Percentiles rank a stretch among this genome's conserved stretches.
phyloP scores from a whole-genome alignment of 768 basidiomycete genomes.

The Suillus ampliporus region DNA sequence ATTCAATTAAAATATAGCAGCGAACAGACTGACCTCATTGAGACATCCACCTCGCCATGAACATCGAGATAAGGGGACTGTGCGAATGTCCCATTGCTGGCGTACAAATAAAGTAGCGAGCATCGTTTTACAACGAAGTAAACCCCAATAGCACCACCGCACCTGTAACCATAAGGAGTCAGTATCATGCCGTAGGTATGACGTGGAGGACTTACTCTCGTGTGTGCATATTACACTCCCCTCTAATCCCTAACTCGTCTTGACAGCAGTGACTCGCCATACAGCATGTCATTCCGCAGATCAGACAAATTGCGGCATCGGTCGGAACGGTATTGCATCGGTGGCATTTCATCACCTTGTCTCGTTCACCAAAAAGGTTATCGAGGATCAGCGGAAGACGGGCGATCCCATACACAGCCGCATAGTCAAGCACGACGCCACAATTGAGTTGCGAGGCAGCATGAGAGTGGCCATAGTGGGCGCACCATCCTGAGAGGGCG shows the following conservation, averaged over 20 bases:
- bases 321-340: conserved; percentile 80
- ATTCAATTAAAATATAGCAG: conserved; percentile 1
- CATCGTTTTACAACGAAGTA: conserved; percentile 94
- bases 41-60: conserved; percentile 92
- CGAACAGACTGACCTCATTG: conserved; percentile 71
- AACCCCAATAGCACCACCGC: conserved; percentile 86
- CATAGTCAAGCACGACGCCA: conserved; percentile 82
- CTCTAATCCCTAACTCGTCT: conserved; percentile 56
- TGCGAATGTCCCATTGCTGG: conserved; percentile 86
- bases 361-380: conserved; percentile 76
- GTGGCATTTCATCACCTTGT: conserved; percentile 74
- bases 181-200: conserved; percentile 8
- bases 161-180: conserved; percentile 52
- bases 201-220: conserved; percentile 72
- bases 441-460: conserved; percentile 80
- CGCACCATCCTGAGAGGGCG: conserved; percentile 89
- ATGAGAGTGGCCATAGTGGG: conserved; percentile 84
- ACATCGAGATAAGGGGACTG: conserved; percentile 91
- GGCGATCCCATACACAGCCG: conserved; percentile 81
- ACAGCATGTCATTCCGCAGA: conserved; percentile 89
- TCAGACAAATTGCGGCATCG: conserved; percentile 89
- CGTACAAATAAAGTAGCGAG: conserved; percentile 86
- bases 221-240: conserved; percentile 96
- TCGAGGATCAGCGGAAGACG: conserved; percentile 84
- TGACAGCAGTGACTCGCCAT: conserved; percentile 92